Percentiles rank a stretch among this genome's conserved stretches.
Conservation (phyloP, 768 basidiomycete genomes). For the Pholiota conissans region DNA sequence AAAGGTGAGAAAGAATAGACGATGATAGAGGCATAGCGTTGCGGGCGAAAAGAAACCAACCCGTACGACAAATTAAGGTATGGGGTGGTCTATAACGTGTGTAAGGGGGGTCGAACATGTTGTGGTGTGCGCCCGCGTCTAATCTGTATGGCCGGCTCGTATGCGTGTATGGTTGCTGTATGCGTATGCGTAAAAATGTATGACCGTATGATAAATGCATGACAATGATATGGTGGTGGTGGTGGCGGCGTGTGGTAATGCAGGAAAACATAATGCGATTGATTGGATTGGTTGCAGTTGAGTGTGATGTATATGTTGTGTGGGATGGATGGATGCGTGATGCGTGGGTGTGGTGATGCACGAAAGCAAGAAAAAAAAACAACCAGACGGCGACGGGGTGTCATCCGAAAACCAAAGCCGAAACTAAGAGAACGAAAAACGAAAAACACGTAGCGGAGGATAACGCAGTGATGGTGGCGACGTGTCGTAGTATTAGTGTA, state of each 20-base stretch:
- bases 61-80: constrained; percentile 17
- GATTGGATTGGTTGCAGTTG: too few relatives aligned
- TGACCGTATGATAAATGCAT: constrained; percentile 20
- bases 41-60: constrained; percentile 13
- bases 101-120: too few relatives aligned
- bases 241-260: background rate
- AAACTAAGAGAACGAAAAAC: constrained; percentile 12
- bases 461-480: constrained; percentile 6
- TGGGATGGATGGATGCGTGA: too few relatives aligned
- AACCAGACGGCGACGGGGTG: constrained; percentile 13
- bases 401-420: constrained; percentile 17
- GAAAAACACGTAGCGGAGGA: constrained; percentile 8
- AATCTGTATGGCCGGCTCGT: constrained; percentile 19
- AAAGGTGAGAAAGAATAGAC: background rate
- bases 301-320: too few relatives aligned
- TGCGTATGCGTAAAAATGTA: constrained; percentile 13
- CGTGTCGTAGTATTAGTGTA: background rate
- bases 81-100: constrained; percentile 19
- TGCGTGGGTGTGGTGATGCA: constrained; percentile 3
- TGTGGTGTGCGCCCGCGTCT: constrained; percentile 18
- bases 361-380: constrained; percentile 6
- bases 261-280: background rate
- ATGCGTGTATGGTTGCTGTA: constrained; percentile 1
- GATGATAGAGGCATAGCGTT: constrained; percentile 5
- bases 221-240: too few relatives aligned